Percentiles rank a stretch among this genome's conserved stretches.
phyloP scores from a whole-genome alignment of 495 filamentous ascomycete genomes.

The Hypoxylon lenormandii region DNA sequence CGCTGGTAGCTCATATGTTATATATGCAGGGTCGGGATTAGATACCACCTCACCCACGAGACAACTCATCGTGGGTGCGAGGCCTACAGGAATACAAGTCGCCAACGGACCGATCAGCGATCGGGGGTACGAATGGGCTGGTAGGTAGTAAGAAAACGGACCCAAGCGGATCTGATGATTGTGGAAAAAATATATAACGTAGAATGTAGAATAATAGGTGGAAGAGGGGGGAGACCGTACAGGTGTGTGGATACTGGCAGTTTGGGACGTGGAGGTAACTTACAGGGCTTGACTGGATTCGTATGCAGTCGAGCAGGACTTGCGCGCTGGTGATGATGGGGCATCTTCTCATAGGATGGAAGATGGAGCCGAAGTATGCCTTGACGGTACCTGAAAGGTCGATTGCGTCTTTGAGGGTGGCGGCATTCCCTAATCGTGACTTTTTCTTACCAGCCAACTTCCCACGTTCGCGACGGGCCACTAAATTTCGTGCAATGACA shows the following conservation, averaged over 20 bases:
- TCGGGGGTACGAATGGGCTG: constrained; percentile 26
- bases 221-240: constrained; percentile 28
- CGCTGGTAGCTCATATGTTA: constrained; percentile 25
- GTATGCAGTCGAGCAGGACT: constrained; percentile 48
- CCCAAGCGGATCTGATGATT: constrained; percentile 14
- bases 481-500: constrained; percentile 17
- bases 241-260: constrained; percentile 37
- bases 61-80: constrained; percentile 43
- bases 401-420: constrained; percentile 45
- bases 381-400: constrained; percentile 41
- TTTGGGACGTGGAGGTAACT: constrained; percentile 37
- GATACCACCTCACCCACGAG: constrained; percentile 45
- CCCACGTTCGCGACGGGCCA: constrained; percentile 12
- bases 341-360: constrained; percentile 48
- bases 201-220: constrained; percentile 18
- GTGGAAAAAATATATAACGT: constrained; percentile 9
- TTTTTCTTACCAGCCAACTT: constrained; percentile 27
- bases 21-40: constrained; percentile 42
- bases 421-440: constrained; percentile 27
- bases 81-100: constrained; percentile 28
- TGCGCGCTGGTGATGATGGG: constrained; percentile 49
- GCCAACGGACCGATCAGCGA: constrained; percentile 44
- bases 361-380: constrained; percentile 43
- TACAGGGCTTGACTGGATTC: constrained; percentile 35
- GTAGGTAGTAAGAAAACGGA: constrained; percentile 19